phyloP scores from a whole-genome alignment of 352 stramenopile species.

The Phytopythium helicoides region DNA sequence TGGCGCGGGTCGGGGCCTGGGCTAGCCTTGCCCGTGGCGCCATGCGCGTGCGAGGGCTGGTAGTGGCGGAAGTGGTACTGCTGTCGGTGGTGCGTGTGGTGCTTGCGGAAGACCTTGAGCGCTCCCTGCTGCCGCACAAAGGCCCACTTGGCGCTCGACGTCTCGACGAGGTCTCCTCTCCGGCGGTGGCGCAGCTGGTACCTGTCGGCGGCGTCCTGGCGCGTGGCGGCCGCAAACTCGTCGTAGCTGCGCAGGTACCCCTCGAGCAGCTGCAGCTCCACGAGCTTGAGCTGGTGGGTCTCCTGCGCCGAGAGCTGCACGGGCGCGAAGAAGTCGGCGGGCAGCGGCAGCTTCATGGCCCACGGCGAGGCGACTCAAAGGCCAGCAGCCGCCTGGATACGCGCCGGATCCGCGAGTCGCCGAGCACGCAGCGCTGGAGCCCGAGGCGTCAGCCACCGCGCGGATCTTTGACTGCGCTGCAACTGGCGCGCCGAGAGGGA shows the following conservation, averaged over 20 bases:
- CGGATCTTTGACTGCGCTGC: too few relatives aligned
- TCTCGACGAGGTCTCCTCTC: constrained; percentile 13
- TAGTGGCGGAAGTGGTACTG: constrained; percentile 8
- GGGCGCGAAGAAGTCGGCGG: constrained; percentile 44
- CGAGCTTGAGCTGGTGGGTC: constrained; percentile 34
- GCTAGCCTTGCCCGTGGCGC: background rate
- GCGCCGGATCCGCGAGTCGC: too few relatives aligned
- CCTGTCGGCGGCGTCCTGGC: constrained; percentile 3
- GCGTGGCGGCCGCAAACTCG: constrained; percentile 14
- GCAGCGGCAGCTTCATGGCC: constrained; percentile 43
- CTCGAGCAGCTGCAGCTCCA: constrained; percentile 45
- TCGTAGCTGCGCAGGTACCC: constrained; percentile 59
- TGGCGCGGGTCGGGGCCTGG: background rate
- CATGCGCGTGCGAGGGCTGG: too few relatives aligned
- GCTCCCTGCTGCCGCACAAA: constrained; percentile 42
- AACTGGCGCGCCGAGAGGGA: too few relatives aligned
- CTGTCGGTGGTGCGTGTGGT: constrained; percentile 10
- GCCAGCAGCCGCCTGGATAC: too few relatives aligned
- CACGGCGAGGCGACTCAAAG: too few relatives aligned
- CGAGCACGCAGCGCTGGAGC: too few relatives aligned
- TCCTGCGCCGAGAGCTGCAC: constrained; percentile 42
- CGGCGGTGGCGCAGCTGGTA: constrained; percentile 7
- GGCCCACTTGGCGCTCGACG: constrained; percentile 28
- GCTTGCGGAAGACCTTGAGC: constrained; percentile 49
- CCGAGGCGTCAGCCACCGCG: too few relatives aligned